These are phyloP conservation scores for Anthracocystis setariae DNA, from an alignment of 1,284 basidiomycete species.

Conservation along the genomic window DNA sequence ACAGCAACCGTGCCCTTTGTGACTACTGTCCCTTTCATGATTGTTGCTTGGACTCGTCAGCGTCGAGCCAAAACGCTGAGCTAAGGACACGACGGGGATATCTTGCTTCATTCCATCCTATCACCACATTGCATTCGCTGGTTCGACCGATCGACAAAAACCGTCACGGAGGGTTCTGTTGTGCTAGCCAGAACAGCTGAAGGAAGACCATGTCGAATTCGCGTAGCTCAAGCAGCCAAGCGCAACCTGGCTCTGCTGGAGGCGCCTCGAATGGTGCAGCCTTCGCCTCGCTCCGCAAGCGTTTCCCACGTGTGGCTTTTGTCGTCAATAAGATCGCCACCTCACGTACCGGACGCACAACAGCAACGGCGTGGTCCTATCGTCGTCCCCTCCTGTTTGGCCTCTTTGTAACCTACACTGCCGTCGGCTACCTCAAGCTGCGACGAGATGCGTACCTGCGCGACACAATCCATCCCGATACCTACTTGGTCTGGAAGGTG, in stretches of 20 bases:
- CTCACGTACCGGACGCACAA: slow-evolving; percentile 38
- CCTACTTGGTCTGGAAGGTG: slow-evolving; percentile 66
- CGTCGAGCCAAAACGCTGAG: slow-evolving; percentile 10
- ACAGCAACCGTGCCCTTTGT: too few species aligned
- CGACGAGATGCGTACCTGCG: slow-evolving; percentile 47
- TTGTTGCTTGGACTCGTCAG: slow-evolving; percentile 29
- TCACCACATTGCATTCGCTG: too few species aligned
- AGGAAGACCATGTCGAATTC: slow-evolving; percentile 16
- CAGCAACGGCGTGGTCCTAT: slow-evolving; percentile 44
- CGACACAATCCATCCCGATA: slow-evolving; percentile 55
- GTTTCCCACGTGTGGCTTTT: slow-evolving; percentile 39
- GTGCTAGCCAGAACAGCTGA: background rate
- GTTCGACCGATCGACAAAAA: background rate
- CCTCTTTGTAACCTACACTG: slow-evolving; percentile 47
- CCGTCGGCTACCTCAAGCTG: slow-evolving; percentile 48
- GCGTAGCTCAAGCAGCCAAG: slow-evolving; percentile 10
- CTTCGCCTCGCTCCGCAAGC: slow-evolving; percentile 21
- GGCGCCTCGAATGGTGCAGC: background rate
- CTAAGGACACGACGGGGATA: slow-evolving; percentile 1
- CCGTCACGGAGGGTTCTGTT: background rate
- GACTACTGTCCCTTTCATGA: too few species aligned
- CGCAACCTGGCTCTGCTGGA: background rate
- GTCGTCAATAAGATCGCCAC: slow-evolving; percentile 39
- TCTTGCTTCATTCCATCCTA: too few species aligned
- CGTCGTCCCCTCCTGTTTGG: slow-evolving; percentile 41